These are phyloP conservation scores for Ministeria vibrans DNA, from an alignment of 78 protist genomes.

Conservation along the genomic window DNA sequence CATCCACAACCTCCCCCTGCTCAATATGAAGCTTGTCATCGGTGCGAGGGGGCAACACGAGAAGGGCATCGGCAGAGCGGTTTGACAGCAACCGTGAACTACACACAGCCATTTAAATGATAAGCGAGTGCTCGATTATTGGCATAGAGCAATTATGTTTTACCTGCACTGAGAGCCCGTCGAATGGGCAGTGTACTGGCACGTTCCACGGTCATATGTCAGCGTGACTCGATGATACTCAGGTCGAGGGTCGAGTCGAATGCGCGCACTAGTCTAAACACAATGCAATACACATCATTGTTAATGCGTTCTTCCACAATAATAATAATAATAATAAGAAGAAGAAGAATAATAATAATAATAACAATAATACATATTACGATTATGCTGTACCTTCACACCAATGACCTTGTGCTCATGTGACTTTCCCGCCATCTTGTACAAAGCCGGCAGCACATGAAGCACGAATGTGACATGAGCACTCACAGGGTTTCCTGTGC, in stretches of 20 bases:
- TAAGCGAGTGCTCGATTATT: no score
- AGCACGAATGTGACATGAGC: slow-evolving; percentile 32
- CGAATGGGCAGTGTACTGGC: background rate
- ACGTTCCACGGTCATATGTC: background rate
- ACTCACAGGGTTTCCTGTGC: slow-evolving; percentile 44
- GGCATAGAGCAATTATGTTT: no score
- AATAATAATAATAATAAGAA: no score
- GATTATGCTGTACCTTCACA: no score
- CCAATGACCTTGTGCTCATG: no score
- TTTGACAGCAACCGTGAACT: background rate
- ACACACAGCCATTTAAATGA: no score
- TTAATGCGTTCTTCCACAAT: no score
- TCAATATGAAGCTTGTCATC: background rate
- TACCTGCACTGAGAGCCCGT: background rate
- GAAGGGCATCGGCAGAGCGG: background rate
- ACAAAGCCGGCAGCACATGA: slow-evolving; percentile 20
- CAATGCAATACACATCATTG: no score
- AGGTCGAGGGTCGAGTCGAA: background rate
- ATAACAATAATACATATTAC: no score
- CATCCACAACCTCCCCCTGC: background rate
- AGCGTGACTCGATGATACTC: background rate
- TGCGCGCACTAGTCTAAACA: no score
- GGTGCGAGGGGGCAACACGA: background rate
- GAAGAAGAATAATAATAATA: no score
- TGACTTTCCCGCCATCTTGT: background rate